Conservation (phyloP, 2,329 filamentous ascomycete genomes). For the Penicillium sp. region DNA sequence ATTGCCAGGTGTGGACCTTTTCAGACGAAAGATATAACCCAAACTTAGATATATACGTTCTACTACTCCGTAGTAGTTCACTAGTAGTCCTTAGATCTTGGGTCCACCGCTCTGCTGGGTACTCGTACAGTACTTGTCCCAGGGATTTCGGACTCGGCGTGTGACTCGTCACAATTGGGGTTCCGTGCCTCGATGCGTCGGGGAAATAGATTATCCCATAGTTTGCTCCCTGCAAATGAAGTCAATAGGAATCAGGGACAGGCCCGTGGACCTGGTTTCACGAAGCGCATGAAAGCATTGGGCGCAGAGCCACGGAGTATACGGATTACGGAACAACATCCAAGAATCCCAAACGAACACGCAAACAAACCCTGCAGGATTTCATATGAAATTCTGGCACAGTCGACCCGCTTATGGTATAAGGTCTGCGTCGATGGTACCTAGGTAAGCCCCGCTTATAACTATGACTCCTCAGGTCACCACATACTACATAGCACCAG, state of each 20-base stretch:
- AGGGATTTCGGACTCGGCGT: background rate
- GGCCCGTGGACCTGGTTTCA: background rate
- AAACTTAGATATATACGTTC: background rate
- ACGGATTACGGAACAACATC: no score
- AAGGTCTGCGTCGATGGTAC: no score
- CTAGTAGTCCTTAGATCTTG: no score
- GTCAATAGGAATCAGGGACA: background rate
- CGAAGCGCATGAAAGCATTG: background rate
- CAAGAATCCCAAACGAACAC: no score
- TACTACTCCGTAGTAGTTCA: no score
- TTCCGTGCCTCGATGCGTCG: background rate
- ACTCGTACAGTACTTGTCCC: no score
- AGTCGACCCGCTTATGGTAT: no score
- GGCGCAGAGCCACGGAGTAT: no score
- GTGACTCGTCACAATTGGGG: conserved; percentile 1
- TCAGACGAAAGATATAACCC: background rate
- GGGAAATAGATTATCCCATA: conserved; percentile 3
- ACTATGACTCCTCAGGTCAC: background rate
- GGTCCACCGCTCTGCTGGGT: no score
- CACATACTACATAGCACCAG: background rate
- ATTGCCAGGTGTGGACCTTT: background rate
- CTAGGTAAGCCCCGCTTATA: no score
- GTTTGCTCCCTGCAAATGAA: background rate
- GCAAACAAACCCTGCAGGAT: no score
- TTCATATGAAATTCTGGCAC: no score